Conservation (phyloP, 2,329 filamentous ascomycete genomes). For the Chaetomium strumarium region DNA sequence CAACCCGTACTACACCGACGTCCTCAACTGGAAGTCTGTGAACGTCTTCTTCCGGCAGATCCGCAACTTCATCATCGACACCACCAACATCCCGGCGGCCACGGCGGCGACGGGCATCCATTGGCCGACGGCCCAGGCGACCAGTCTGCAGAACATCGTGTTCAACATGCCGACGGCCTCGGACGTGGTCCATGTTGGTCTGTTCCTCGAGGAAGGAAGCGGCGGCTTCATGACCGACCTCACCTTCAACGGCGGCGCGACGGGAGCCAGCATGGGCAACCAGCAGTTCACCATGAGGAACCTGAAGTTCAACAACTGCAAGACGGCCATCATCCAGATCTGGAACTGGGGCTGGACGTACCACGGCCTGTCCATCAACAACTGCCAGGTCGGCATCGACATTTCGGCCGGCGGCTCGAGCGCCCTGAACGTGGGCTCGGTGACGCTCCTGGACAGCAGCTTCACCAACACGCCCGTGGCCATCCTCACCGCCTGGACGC, state of each 20-base stretch:
- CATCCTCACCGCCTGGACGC: slow-evolving; percentile 56
- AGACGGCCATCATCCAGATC: slow-evolving; percentile 61
- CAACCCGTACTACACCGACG: slow-evolving; percentile 39
- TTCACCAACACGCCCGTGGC: slow-evolving; percentile 58
- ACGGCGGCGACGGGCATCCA: slow-evolving; percentile 53
- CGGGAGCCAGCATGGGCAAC: slow-evolving; percentile 59
- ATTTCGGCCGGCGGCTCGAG: slow-evolving; percentile 46
- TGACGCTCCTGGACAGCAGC: slow-evolving; percentile 64
- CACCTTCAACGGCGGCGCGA: slow-evolving; percentile 53
- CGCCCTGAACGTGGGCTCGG: slow-evolving; percentile 58
- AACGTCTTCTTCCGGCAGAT: slow-evolving; percentile 58
- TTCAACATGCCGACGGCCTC: slow-evolving; percentile 45
- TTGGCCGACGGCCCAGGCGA: slow-evolving; percentile 64
- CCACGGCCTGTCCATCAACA: slow-evolving; percentile 54
- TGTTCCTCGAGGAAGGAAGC: slow-evolving; percentile 48
- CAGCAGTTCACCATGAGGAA: slow-evolving; percentile 66
- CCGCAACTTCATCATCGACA: slow-evolving; percentile 54
- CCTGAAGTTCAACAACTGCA: slow-evolving; percentile 57
- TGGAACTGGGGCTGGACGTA: slow-evolving; percentile 74
- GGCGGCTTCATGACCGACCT: slow-evolving; percentile 45
- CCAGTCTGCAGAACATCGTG: slow-evolving; percentile 52
- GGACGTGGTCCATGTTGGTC: slow-evolving; percentile 50
- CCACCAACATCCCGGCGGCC: slow-evolving; percentile 45
- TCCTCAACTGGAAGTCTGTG: slow-evolving; percentile 47
- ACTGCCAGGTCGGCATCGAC: slow-evolving; percentile 55